Percentiles rank a stretch among this genome's conserved stretches.
These are phyloP conservation scores for Ogataea wickerhamii DNA, from an alignment of 805 yeast genomes.

Conservation along the genomic window DNA sequence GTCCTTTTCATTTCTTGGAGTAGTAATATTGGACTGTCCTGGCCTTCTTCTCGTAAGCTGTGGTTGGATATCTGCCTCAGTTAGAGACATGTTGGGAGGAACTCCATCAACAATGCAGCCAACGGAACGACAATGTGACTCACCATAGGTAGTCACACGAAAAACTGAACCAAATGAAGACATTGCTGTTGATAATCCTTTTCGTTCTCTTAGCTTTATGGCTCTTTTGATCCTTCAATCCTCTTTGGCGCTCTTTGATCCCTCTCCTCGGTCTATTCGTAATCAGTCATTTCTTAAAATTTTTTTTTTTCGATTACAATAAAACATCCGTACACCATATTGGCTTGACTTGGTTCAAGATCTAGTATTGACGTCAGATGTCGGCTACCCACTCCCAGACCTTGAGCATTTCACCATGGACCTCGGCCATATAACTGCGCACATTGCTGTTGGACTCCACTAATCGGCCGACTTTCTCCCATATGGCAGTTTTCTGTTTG, in stretches of 20 bases:
- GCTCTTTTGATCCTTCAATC: not conserved
- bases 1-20: constrained; percentile 96
- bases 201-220: not conserved
- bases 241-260: not conserved
- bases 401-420: constrained; percentile 82
- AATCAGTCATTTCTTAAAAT: constrained; percentile 2
- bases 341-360: not conserved
- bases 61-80: constrained; percentile 89
- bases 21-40: constrained; percentile 87
- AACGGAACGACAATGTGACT: constrained; percentile 94
- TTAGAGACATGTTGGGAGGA: constrained; percentile 87
- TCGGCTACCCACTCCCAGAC: constrained; percentile 83
- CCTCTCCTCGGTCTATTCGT: constrained; percentile 8
- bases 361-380: constrained; percentile 12
- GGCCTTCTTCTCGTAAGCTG: constrained; percentile 97
- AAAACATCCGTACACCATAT: constrained; percentile 11
- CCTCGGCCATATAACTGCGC: constrained; percentile 58
- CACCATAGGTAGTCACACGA: constrained; percentile 93
- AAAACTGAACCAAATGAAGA: constrained; percentile 67
- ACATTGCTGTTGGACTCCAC: constrained; percentile 69
- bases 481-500: constrained; percentile 43
- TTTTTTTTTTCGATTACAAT: constrained; percentile 1
- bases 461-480: constrained; percentile 53
- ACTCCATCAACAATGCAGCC: constrained; percentile 99
- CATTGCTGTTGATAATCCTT: too few relatives aligned